phyloP scores from a whole-genome alignment of 495 filamentous ascomycete species.

The Penicillium alfredii region DNA sequence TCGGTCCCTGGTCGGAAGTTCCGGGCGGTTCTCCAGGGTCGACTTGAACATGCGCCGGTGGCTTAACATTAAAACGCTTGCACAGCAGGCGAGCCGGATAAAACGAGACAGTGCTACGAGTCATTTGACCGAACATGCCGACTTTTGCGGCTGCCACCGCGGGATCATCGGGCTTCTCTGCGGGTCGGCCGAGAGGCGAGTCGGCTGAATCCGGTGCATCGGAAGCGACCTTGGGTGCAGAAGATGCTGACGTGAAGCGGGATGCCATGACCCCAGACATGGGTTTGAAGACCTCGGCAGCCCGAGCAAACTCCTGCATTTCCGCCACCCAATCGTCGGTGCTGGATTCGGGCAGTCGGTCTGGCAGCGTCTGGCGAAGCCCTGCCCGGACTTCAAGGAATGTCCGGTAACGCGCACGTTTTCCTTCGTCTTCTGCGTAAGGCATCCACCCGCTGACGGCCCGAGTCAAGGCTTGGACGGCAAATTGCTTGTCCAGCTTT shows the following conservation, averaged over 20 bases:
- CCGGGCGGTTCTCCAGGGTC: constrained; percentile 43
- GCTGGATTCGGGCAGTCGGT: constrained; percentile 48
- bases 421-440: constrained; percentile 74
- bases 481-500: constrained; percentile 64
- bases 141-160: constrained; percentile 82
- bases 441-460: constrained; percentile 74
- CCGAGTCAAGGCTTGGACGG: constrained; percentile 67
- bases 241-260: constrained; percentile 74
- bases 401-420: constrained; percentile 67
- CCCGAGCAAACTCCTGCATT: constrained; percentile 78
- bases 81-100: constrained; percentile 80
- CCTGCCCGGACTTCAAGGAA: constrained; percentile 80
- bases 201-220: constrained; percentile 36
- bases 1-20: constrained; percentile 14
- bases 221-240: constrained; percentile 36
- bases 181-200: constrained; percentile 48
- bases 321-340: constrained; percentile 76
- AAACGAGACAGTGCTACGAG: constrained; percentile 64
- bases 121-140: constrained; percentile 91
- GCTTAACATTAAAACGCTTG: constrained; percentile 84
- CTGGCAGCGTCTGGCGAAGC: constrained; percentile 51
- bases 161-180: constrained; percentile 65
- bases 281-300: constrained; percentile 88
- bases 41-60: constrained; percentile 62
- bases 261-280: constrained; percentile 88